phyloP scores from a whole-genome alignment of 1,284 basidiomycete species.

The Thelephora terrestris region DNA sequence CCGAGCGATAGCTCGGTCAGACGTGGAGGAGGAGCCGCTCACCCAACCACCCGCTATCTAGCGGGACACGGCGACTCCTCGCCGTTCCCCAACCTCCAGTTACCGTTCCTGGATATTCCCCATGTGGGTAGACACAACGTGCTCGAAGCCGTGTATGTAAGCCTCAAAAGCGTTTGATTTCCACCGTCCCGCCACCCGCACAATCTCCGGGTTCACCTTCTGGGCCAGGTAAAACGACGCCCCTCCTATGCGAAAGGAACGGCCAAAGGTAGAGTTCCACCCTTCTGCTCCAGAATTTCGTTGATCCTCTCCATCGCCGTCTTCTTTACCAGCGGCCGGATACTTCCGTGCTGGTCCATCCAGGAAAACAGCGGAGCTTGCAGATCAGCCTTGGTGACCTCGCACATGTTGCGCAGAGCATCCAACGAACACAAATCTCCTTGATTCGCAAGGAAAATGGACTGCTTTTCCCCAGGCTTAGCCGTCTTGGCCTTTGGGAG shows the following conservation, averaged over 20 bases:
- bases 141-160: conserved; percentile 19
- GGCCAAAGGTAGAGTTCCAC: conserved; percentile 24
- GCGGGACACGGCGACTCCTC: too few relatives aligned
- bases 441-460: conserved; percentile 18
- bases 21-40: too few relatives aligned
- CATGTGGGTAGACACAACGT: too few relatives aligned
- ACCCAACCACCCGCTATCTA: too few relatives aligned
- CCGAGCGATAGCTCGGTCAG: too few relatives aligned
- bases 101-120: too few relatives aligned
- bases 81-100: too few relatives aligned
- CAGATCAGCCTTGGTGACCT: conserved; percentile 17
- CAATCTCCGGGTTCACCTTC: conserved; percentile 22
- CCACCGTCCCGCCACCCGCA: conserved; percentile 21
- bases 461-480: conserved; percentile 20
- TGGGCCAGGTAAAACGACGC: conserved; percentile 24
- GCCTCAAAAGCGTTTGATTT: conserved; percentile 24
- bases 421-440: conserved; percentile 17
- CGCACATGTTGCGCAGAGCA: conserved; percentile 22
- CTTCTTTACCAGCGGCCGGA: conserved; percentile 20
- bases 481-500: too few relatives aligned
- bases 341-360: conserved; percentile 12
- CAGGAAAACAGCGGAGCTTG: conserved; percentile 23
- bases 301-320: conserved; percentile 21
- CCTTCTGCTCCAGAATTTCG: conserved; percentile 15
- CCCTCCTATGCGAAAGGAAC: conserved; percentile 29